Evolutionary conservation across 2,329 filamentous ascomycete genomes (phyloP).

Genomic region (Xylariomycetidae sp.): DNA sequence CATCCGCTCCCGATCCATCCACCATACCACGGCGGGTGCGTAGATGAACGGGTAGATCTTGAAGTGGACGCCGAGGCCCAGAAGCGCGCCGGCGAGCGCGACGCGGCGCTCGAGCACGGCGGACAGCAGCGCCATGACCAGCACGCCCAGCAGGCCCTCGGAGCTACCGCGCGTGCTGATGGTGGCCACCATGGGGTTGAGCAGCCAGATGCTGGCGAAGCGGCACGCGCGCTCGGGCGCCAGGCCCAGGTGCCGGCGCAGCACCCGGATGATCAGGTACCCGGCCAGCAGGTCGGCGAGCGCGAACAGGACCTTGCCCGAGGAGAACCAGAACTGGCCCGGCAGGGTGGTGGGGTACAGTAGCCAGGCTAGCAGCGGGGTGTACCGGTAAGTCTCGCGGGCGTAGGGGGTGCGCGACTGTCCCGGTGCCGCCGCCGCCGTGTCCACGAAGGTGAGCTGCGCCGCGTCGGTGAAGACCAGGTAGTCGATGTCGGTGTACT

Average conservation of each 20-base stretch:
- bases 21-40: conserved; percentile 74
- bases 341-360: conserved; percentile 67
- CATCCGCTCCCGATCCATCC: conserved; percentile 60
- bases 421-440: conserved; percentile 76
- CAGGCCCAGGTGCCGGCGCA: conserved; percentile 41
- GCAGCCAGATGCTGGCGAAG: conserved; percentile 83
- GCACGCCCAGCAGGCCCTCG: conserved; percentile 80
- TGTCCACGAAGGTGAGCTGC: conserved; percentile 68
- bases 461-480: conserved; percentile 96
- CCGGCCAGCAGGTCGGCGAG: conserved; percentile 79
- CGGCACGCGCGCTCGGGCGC: conserved; percentile 54
- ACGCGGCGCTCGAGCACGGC: conserved; percentile 64
- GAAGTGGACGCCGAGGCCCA: conserved; percentile 88
- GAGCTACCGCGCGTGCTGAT: conserved; percentile 95
- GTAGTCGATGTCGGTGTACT: conserved; percentile 99
- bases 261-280: conserved; percentile 45
- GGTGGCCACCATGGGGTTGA: conserved; percentile 97
- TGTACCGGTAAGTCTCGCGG: conserved; percentile 95
- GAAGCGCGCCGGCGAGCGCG: conserved; percentile 63
- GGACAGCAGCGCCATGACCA: conserved; percentile 81
- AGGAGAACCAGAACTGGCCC: conserved; percentile 61
- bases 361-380: conserved; percentile 87
- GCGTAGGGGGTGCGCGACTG: conserved; percentile 71
- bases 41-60: conserved; percentile 99
- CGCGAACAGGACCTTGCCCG: conserved; percentile 85